phyloP scores from a whole-genome alignment of 2,329 filamentous ascomycete genomes.

The Stachybotrys echinatus region DNA sequence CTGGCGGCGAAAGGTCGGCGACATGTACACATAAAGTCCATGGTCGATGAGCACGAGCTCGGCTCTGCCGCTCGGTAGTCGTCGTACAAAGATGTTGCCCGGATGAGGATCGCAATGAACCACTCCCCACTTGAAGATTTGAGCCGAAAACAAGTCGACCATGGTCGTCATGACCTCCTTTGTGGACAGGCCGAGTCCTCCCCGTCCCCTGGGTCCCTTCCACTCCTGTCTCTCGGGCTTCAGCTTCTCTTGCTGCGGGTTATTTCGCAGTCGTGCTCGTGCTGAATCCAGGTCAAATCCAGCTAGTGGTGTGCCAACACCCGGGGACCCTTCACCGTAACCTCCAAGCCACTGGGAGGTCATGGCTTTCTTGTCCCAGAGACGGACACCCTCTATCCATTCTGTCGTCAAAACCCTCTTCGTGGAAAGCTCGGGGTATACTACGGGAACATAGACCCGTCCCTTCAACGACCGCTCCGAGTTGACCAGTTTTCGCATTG shows the following conservation, averaged over 20 bases:
- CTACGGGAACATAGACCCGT: slow-evolving; percentile 81
- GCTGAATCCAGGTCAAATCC: slow-evolving; percentile 41
- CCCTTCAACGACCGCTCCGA: slow-evolving; percentile 70
- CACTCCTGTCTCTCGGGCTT: slow-evolving; percentile 80
- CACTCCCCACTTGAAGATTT: slow-evolving; percentile 95
- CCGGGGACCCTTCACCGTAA: slow-evolving; percentile 69
- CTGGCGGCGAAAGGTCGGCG: slow-evolving; percentile 73
- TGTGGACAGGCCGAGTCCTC: slow-evolving; percentile 76
- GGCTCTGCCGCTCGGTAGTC: slow-evolving; percentile 72
- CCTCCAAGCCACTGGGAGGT: slow-evolving; percentile 74
- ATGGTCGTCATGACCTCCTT: slow-evolving; percentile 95
- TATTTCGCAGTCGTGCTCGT: slow-evolving; percentile 40
- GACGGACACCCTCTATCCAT: slow-evolving; percentile 91
- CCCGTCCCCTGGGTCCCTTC: slow-evolving; percentile 66
- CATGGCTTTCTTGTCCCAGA: slow-evolving; percentile 88
- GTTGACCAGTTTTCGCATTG: slow-evolving; percentile 73
- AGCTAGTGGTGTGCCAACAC: slow-evolving; percentile 61
- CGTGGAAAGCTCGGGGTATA: slow-evolving; percentile 78
- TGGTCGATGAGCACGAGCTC: slow-evolving; percentile 97
- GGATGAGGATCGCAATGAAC: slow-evolving; percentile 97
- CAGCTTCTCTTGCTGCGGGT: slow-evolving; percentile 52
- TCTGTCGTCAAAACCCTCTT: slow-evolving; percentile 87
- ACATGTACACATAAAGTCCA: slow-evolving; percentile 91
- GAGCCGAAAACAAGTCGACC: slow-evolving; percentile 92
- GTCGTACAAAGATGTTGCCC: slow-evolving; percentile 93